Evolutionary conservation across 352 stramenopile species (phyloP), one percentile per base, ranked within the genome.

Genomic region (Phytophthora cactorum): DNA sequence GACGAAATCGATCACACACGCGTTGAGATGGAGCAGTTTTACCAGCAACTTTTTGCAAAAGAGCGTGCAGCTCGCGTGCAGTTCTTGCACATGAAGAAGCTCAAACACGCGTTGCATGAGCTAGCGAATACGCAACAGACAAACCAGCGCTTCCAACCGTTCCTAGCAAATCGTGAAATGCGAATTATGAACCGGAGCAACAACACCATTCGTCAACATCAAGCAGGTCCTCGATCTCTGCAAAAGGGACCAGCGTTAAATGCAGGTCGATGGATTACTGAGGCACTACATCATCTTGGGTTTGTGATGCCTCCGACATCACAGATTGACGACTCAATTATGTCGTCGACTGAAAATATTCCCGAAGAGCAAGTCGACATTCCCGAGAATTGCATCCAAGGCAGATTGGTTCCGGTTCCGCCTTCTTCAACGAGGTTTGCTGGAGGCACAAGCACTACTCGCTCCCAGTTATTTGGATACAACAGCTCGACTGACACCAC

Each of bases 61-160:
- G 84, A 95, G 52, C 87, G 88, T 38, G 61, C 73, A 25, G 75
- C 89, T 28, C 76, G 86, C 34, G 77, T 65, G 4, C 82, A 92
- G 31, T 85, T 89, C 38, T 52, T 93, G 22, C 72, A 87, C 55
- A 84, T 95, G 53, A 95, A 95, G 66, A 79, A 84, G 38, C 81
- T 95, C 51, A 93, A 93, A 70, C 80, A 82, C 8, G 62, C 80
- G 8, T 61, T 92, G 1, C 79, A 86, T 15, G 83, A 93, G 9
- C 63, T 90, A 14, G 60, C 76, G 10, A 59, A 68, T 1, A 77
- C 74, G 0, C 71, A 88, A 5, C 81, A 90, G n/a, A 77, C 70
- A 11, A 91, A 86, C 53, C 73, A 88, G n/a, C 72, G 80, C 17
- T 68, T 90, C 46, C 70, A 86, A 32, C 68, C 75, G 22, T 68